These are phyloP conservation scores for Fusarium brachygibbosum DNA, from an alignment of 2,329 filamentous ascomycete species.

Conservation along the genomic window DNA sequence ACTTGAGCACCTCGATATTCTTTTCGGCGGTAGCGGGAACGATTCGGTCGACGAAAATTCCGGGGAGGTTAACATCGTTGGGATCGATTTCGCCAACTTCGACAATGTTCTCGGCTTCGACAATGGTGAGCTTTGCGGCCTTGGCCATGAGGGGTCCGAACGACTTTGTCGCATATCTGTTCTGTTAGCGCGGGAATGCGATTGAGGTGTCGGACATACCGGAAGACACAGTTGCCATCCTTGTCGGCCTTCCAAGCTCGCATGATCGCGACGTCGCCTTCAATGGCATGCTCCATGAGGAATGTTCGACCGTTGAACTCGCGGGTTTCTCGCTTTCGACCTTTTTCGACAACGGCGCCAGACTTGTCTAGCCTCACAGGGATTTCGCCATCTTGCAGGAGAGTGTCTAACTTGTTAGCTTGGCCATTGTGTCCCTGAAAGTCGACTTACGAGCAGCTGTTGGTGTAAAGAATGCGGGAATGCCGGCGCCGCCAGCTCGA, in stretches of 20 bases:
- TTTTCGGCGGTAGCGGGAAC: constrained; percentile 80
- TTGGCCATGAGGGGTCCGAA: constrained; percentile 85
- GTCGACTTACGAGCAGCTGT: constrained; percentile 72
- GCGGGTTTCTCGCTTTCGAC: constrained; percentile 76
- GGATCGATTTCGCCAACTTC: constrained; percentile 79
- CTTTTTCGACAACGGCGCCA: constrained; percentile 73
- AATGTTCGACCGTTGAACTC: constrained; percentile 80
- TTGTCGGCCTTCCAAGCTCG: constrained; percentile 82
- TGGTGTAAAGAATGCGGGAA: constrained; percentile 85
- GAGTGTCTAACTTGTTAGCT: constrained; percentile 63
- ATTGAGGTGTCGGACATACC: constrained; percentile 55
- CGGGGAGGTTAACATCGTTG: constrained; percentile 81
- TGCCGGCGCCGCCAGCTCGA: constrained; percentile 79
- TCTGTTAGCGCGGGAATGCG: background rate
- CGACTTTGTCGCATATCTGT: constrained; percentile 77
- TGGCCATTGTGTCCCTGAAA: background rate
- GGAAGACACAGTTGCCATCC: constrained; percentile 84
- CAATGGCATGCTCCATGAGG: constrained; percentile 82
- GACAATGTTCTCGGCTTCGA: constrained; percentile 88
- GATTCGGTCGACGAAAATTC: constrained; percentile 86
- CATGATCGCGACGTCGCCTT: constrained; percentile 82
- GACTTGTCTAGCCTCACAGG: constrained; percentile 72
- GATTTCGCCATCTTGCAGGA: constrained; percentile 77
- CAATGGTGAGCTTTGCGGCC: constrained; percentile 81
- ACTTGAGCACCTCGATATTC: constrained; percentile 77